A percentile compares a stretch with the other conserved stretches of the same genome.
Conservation (phyloP, 257 asterid genomes). For the Nyctanthes arbortristis region DNA sequence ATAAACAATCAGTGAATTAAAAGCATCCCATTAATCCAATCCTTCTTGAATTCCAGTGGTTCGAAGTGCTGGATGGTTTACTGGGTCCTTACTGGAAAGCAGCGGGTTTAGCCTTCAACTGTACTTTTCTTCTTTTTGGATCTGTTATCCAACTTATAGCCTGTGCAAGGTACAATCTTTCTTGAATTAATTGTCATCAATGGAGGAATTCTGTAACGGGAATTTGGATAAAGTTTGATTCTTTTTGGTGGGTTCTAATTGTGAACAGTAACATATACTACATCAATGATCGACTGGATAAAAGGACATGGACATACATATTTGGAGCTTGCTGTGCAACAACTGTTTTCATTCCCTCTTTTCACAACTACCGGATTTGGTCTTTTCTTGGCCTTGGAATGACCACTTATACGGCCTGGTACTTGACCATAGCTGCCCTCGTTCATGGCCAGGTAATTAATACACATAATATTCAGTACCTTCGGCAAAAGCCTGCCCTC, state of each 20-base stretch:
- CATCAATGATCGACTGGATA: constrained; percentile 87
- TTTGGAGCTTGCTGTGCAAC: constrained; percentile 99
- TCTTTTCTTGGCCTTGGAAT: constrained; percentile 94
- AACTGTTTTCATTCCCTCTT: constrained; percentile 94
- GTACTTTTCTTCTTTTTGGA: constrained; percentile 95
- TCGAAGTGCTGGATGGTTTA: constrained; percentile 91
- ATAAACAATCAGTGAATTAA: neutral
- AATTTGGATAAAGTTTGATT: neutral
- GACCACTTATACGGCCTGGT: constrained; percentile 99
- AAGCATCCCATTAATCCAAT: neutral
- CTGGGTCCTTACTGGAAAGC: constrained; percentile 99
- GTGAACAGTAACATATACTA: constrained; percentile 80
- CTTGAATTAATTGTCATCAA: neutral
- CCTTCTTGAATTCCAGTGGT: constrained; percentile 58
- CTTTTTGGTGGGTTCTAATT: neutral
- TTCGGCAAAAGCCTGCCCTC: too few relatives aligned
- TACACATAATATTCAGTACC: neutral
- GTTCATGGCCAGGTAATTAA: constrained; percentile 79
- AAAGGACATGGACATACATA: constrained; percentile 99
- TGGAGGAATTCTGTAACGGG: neutral
- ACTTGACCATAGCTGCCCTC: constrained; percentile 69
- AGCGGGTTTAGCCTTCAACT: constrained; percentile 85
- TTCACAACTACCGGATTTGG: constrained; percentile 95
- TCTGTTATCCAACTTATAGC: constrained; percentile 96
- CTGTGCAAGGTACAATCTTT: constrained; percentile 74